phyloP scores from a whole-genome alignment of 2,329 filamentous ascomycete species.

The Exophiala viscosa region DNA sequence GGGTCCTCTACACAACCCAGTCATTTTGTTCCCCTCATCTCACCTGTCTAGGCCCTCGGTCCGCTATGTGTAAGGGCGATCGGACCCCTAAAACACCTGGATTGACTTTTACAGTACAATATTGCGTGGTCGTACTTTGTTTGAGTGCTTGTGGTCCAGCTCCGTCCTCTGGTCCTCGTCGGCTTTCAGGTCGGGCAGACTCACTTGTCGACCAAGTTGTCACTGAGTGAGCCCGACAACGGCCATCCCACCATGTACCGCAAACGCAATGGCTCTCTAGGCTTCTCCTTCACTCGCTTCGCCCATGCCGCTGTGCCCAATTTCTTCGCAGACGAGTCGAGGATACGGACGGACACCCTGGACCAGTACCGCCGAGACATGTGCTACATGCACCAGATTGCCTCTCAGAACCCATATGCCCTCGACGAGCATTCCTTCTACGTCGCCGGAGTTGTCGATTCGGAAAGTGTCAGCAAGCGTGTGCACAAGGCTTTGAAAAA shows the following conservation, averaged over 20 bases:
- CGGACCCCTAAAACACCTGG: no score
- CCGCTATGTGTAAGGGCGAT: no score
- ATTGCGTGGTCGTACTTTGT: no score
- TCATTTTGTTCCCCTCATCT: no score
- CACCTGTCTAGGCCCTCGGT: no score
- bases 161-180: not conserved
- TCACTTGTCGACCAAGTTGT: no score
- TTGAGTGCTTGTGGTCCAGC: no score
- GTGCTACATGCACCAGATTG: conserved; percentile 25
- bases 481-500: conserved; percentile 16
- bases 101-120: no score
- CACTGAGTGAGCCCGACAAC: not conserved
- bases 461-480: conserved; percentile 10
- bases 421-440: conserved; percentile 23
- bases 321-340: conserved; percentile 13
- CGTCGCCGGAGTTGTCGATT: conserved; percentile 20
- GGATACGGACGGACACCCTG: conserved; percentile 4
- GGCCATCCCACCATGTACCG: conserved; percentile 15
- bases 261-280: conserved; percentile 23
- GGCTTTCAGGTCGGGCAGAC: not conserved
- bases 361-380: conserved; percentile 17
- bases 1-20: no score
- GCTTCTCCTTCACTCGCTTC: conserved; percentile 24
- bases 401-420: conserved; percentile 14
- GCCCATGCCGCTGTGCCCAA: conserved; percentile 21